Base-by-base conservation (phyloP, 1,284 basidiomycete genomes). In the Pseudozyma hubeiensis region DNA sequence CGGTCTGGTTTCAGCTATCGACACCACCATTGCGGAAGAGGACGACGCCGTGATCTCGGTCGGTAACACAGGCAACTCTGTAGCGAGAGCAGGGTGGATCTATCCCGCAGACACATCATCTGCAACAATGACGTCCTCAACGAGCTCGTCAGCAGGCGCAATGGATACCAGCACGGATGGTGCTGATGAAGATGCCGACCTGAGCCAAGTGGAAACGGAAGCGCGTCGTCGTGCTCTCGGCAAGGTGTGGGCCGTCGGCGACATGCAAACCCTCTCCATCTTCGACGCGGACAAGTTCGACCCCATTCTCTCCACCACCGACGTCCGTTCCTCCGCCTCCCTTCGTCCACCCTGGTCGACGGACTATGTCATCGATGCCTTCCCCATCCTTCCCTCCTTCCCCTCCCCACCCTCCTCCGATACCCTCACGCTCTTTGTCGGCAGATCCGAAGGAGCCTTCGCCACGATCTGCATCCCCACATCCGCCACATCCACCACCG, bases 31-130 rank as follows among this genome's bases (percentile, higher is more conserved):
- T 11, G 59, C 57, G 1, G 67, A 81, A 31, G 82, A 83, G 53
- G 81, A 84, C 48, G 82, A 84, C 51, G 80, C 82, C 0, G 82
- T 84, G 11, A 56, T 84, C 19, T 66, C 74, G 7, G 82, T 83
- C 3, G 76, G 77, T 2, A 84, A 84, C 37, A 79, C 75, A 5
- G 80, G 78, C 30, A 79, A 78, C 29, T 75, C 69, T 19, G 55
- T 84, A 4, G 82, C 82, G 3, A 57, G 72, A 14, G 75, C 71
- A 2, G 82, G 82, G 6, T 84, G 81, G 81, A 65, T 73, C 35
- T 55, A 66, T 39, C 40, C 58, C 11, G 17, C 70, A 0, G 10
- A 46, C 5, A 47, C 55, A 13, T 19, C 44, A 6, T 52, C 57
- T 14, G 30, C 70, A 0, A 19, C 50, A 7, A 14, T 47, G 2